Conservation (phyloP, 768 basidiomycete species). For the Auricularia cornea region DNA sequence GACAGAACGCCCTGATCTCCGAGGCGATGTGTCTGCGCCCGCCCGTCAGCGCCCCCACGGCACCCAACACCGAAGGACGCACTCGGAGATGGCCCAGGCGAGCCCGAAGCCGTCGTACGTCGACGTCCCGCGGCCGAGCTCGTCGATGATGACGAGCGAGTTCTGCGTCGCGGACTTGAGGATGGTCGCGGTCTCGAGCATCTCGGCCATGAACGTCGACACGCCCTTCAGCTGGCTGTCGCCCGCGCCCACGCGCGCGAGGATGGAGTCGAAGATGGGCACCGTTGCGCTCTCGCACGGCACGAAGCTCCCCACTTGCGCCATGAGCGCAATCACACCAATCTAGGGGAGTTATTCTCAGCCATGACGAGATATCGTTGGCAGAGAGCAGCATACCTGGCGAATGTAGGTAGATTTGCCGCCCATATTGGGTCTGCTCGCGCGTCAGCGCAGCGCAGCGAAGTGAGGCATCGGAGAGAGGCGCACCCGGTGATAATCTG, state of each 20-base stretch:
- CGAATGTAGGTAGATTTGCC: slow-evolving; percentile 97
- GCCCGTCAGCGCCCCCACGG: no score
- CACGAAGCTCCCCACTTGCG: slow-evolving; percentile 91
- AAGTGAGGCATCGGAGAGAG: not conserved
- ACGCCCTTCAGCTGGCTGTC: slow-evolving; percentile 97
- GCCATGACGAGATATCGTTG: not conserved
- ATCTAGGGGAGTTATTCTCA: slow-evolving; percentile 36
- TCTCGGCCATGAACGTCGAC: slow-evolving; percentile 99
- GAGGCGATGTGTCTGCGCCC: slow-evolving; percentile 77
- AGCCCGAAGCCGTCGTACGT: slow-evolving; percentile 97
- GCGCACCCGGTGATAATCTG: slow-evolving; percentile 74
- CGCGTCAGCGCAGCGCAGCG: not conserved
- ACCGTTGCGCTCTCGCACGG: slow-evolving; percentile 80
- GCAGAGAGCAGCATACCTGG: slow-evolving; percentile 39
- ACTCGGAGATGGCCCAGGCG: slow-evolving; percentile 99
- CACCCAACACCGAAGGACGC: no score
- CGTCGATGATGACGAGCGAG: slow-evolving; percentile 95
- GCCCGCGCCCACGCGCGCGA: slow-evolving; percentile 94
- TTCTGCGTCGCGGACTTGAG: slow-evolving; percentile 89
- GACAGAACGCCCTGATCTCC: slow-evolving; percentile 84
- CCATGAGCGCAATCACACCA: slow-evolving; percentile 95
- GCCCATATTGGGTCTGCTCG: slow-evolving; percentile 95
- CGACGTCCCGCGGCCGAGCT: slow-evolving; percentile 92
- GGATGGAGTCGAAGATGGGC: slow-evolving; percentile 91
- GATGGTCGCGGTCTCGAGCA: slow-evolving; percentile 97